Conservation (phyloP, 2,329 filamentous ascomycete genomes). For the Pestalotiopsis fici region DNA sequence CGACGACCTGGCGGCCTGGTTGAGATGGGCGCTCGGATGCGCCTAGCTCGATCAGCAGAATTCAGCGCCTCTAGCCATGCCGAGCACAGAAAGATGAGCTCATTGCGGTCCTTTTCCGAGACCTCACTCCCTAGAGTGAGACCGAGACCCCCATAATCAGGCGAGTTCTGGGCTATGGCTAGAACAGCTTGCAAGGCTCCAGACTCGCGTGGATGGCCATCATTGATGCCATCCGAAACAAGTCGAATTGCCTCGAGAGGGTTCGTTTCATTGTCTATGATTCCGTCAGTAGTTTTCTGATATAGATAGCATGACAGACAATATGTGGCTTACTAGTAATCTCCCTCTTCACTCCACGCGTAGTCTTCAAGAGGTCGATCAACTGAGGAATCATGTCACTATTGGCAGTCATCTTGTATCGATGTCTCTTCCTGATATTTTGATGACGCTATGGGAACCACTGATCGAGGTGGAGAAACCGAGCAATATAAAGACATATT, state of each 20-base stretch:
- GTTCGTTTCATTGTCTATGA: not conserved
- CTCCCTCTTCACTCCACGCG: constrained; percentile 6
- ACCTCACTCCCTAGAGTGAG: constrained; percentile 13
- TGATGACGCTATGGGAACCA: not conserved
- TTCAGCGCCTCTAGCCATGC: constrained; percentile 29
- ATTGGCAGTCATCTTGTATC: not conserved
- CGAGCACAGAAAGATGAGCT: constrained; percentile 27
- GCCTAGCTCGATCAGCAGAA: constrained; percentile 21
- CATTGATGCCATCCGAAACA: constrained; percentile 2
- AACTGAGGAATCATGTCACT: constrained; percentile 4
- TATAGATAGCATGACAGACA: not conserved
- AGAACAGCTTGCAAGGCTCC: constrained; percentile 21
- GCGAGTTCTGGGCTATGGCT: constrained; percentile 15
- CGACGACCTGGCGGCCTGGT: constrained; percentile 18
- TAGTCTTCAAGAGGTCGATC: constrained; percentile 6
- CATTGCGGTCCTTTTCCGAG: constrained; percentile 12
- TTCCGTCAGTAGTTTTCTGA: not conserved
- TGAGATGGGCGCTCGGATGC: constrained; percentile 8
- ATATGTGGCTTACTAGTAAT: not conserved
- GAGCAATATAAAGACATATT: too few relatives aligned
- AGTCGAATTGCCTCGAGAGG: constrained; percentile 7
- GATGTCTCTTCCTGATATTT: not conserved
- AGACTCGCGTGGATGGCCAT: constrained; percentile 17
- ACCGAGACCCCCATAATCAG: constrained; percentile 28
- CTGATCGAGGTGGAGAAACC: not conserved